Percentiles rank a stretch among this genome's conserved stretches.
These are phyloP conservation scores for Penicillium ochrochloron DNA, from an alignment of 495 filamentous ascomycete genomes.

Conservation along the genomic window DNA sequence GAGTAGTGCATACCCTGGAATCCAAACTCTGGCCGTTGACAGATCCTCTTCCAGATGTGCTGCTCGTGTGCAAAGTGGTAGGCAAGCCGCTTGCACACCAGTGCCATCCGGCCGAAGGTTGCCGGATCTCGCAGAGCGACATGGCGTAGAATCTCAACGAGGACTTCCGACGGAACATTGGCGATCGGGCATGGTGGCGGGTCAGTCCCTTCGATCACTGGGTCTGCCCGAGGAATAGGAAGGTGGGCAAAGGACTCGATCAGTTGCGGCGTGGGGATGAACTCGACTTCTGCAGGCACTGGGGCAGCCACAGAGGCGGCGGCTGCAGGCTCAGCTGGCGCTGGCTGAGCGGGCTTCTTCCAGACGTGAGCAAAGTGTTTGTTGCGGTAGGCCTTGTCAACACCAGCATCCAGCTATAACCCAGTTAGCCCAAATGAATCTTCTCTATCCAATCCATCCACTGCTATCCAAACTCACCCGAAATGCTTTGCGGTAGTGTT, in stretches of 20 bases:
- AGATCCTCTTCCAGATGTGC: conserved; percentile 84
- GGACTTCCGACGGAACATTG: conserved; percentile 77
- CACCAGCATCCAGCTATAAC: conserved; percentile 73
- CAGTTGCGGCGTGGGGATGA: conserved; percentile 67
- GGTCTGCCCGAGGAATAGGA: conserved; percentile 62
- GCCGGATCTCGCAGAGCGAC: conserved; percentile 78
- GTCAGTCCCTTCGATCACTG: conserved; percentile 65
- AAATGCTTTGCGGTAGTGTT: conserved; percentile 88
- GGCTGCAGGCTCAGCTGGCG: conserved; percentile 54
- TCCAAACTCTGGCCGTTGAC: conserved; percentile 70
- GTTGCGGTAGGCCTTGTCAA: conserved; percentile 83
- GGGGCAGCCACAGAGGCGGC: conserved; percentile 60
- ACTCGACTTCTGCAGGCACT: conserved; percentile 41
- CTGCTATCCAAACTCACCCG: conserved; percentile 54
- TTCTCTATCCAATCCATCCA: conserved; percentile 11
- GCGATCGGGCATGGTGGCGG: conserved; percentile 78
- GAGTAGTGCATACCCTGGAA: conserved; percentile 85
- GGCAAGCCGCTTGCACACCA: conserved; percentile 85
- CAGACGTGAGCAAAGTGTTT: conserved; percentile 79
- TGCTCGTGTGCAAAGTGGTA: conserved; percentile 86
- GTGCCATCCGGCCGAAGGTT: conserved; percentile 74
- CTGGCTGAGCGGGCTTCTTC: conserved; percentile 59
- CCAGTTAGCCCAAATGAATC: conserved; percentile 24
- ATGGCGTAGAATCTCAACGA: conserved; percentile 72
- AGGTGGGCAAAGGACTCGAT: conserved; percentile 73